Evolutionary conservation across 1,284 basidiomycete genomes (phyloP), one percentile per base, ranked within the genome.

Genomic region (Ceratobasidium sp.): DNA sequence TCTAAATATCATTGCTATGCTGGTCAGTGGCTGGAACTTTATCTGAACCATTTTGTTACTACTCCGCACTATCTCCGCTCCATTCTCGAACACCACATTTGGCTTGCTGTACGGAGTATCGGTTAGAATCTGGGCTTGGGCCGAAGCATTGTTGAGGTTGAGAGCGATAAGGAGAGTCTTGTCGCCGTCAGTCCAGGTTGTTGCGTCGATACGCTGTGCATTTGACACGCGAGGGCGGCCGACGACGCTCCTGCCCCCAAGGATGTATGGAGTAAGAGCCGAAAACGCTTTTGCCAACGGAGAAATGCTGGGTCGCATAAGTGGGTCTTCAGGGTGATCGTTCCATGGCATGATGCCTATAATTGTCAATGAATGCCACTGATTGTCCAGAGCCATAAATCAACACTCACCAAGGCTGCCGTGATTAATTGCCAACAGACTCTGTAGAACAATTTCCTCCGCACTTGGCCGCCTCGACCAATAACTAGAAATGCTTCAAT

Each of bases 401-500:
- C 0, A 41, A 27, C 46, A 22, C 80, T 34, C 77, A 86, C 88
- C 89, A 13, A 88, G 81, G 6, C 84, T 89, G 16, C 92, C 90
- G 73, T 92, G 90, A 77, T 91, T 92, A 79, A 92, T 88, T 0
- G 86, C 88, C 19, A 92, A 78, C 37, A 90, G 84, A 76, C 84
- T 86, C 81, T 91, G 83, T 2, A 91, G 85, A 9, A 90, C 83
- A 79, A 88, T 92, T 78, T 93, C 91, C 74, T 85, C 83, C 1
- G 90, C 90, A 1, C 89, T 91, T 0, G 91, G 92, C 34, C 81
- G 81, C 3, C 88, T 83, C 78, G 84, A 80, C 91, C 92, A 92
- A 78, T 90, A 92, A 19, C 89, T 91, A 75, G 41, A n/a, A 19
- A 48, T 19, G 2, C 41, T 2, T 27, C 14, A 13, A 64, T 64